Percentiles rank a stretch among this genome's conserved stretches.
Evolutionary conservation across 2,329 filamentous ascomycete genomes (phyloP).

Genomic region (Ceratocystis colombiana): DNA sequence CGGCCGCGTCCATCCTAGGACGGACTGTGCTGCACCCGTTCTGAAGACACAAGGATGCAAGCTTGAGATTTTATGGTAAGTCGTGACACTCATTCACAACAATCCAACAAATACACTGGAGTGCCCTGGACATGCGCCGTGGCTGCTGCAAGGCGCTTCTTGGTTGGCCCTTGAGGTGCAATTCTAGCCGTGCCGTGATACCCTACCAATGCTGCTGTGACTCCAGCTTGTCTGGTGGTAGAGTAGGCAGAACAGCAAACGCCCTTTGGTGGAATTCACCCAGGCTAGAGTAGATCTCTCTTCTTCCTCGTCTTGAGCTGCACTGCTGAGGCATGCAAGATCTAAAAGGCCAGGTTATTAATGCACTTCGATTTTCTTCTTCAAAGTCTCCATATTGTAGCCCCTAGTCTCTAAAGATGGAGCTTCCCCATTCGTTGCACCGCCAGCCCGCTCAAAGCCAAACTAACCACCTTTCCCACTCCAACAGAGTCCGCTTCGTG

Average conservation of each 20-base stretch:
- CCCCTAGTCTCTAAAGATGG: conserved; percentile 14
- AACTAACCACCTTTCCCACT: conserved; percentile 15
- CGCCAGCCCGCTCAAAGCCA: neutral
- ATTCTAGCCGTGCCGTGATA: conserved; percentile 9
- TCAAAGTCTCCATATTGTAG: neutral
- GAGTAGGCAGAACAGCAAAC: neutral
- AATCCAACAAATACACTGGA: neutral
- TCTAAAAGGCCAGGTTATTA: conserved; percentile 11
- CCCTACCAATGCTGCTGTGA: neutral
- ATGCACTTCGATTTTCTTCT: conserved; percentile 11
- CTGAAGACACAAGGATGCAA: neutral
- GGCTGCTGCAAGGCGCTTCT: conserved; percentile 7
- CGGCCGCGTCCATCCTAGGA: conserved; percentile 1
- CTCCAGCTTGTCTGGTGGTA: neutral
- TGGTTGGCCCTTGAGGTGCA: neutral
- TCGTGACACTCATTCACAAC: neutral
- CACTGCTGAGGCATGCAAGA: neutral
- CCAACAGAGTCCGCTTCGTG: conserved; percentile 18
- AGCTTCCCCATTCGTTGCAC: neutral
- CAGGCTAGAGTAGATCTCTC: neutral
- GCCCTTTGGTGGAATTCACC: neutral
- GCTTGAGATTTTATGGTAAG: conserved; percentile 13
- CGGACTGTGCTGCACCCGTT: conserved; percentile 5
- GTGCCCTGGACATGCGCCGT: neutral
- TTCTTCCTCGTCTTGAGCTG: neutral